A percentile compares a stretch with the other conserved stretches of the same genome.
Evolutionary conservation across 1,284 basidiomycete genomes (phyloP).

Genomic region (Tremellales sp.): DNA sequence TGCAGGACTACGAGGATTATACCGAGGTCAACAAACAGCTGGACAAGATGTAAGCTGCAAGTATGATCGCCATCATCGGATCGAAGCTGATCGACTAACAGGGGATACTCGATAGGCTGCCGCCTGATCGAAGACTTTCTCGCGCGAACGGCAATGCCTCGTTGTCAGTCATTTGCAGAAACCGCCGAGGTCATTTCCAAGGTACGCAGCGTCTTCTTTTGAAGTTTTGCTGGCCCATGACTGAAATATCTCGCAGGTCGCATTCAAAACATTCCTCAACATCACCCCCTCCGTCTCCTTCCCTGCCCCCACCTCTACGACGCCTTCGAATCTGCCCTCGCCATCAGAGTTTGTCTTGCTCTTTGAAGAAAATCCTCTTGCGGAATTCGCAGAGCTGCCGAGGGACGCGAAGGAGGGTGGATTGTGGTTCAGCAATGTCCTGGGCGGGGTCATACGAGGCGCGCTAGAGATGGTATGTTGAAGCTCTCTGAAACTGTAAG

Average conservation of each 20-base stretch:
- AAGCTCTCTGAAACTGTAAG: not conserved
- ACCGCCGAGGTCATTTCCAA: slow-evolving; percentile 91
- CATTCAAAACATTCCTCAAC: slow-evolving; percentile 98
- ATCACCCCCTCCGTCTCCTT: slow-evolving; percentile 82
- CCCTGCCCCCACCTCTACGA: slow-evolving; percentile 48
- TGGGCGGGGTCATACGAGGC: slow-evolving; percentile 89
- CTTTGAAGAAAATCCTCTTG: slow-evolving; percentile 92
- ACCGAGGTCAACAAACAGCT: slow-evolving; percentile 66
- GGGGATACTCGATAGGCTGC: slow-evolving; percentile 98
- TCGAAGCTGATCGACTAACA: slow-evolving; percentile 51
- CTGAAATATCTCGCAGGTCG: slow-evolving; percentile 61
- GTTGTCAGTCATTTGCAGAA: slow-evolving; percentile 87
- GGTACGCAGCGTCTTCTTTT: slow-evolving; percentile 44
- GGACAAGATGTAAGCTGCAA: slow-evolving; percentile 56
- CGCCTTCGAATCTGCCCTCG: slow-evolving; percentile 12
- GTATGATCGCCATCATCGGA: not conserved
- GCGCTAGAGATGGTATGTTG: slow-evolving; percentile 88
- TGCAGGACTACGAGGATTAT: slow-evolving; percentile 91
- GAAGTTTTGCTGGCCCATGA: not conserved
- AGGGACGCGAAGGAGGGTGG: slow-evolving; percentile 84
- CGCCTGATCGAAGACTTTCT: slow-evolving; percentile 97
- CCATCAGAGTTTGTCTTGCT: slow-evolving; percentile 69
- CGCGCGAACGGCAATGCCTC: slow-evolving; percentile 76
- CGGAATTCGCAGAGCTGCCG: slow-evolving; percentile 96
- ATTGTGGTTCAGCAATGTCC: slow-evolving; percentile 93